Evolutionary conservation across 1,139 yeast species (phyloP).

Genomic region (Yamadazyma conglobata): DNA sequence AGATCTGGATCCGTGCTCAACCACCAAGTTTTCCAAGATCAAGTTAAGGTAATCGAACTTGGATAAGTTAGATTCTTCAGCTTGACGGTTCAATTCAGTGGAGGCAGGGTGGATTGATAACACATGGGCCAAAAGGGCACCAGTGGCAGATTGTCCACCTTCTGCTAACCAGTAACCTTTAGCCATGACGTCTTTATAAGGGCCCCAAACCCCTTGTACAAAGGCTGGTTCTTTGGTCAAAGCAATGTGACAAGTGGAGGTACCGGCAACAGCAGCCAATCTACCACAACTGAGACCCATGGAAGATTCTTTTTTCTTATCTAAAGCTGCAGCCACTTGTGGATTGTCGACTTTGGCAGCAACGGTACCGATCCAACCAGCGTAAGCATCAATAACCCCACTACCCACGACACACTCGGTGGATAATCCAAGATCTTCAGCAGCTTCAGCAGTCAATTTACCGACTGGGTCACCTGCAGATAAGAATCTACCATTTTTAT

Average conservation of each 20-base stretch:
- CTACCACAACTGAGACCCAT: slow-evolving; percentile 72
- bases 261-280: slow-evolving; percentile 96
- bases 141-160: slow-evolving; percentile 97
- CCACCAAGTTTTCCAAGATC: slow-evolving; percentile 64
- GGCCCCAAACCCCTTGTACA: slow-evolving; percentile 98
- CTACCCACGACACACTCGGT: slow-evolving; percentile 83
- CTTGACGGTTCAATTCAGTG: slow-evolving; percentile 58
- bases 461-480: slow-evolving; percentile 92
- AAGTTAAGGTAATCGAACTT: slow-evolving; percentile 81
- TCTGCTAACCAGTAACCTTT: slow-evolving; percentile 95
- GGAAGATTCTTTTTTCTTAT: slow-evolving; percentile 28
- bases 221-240: slow-evolving; percentile 82
- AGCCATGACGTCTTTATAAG: slow-evolving; percentile 88
- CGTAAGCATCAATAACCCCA: slow-evolving; percentile 96
- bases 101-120: slow-evolving; percentile 87
- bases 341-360: slow-evolving; percentile 75
- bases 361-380: slow-evolving; percentile 98
- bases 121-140: slow-evolving; percentile 90
- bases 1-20: slow-evolving; percentile 55
- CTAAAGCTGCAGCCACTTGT: slow-evolving; percentile 36
- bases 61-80: slow-evolving; percentile 65
- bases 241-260: slow-evolving; percentile 94
- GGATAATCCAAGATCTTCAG: slow-evolving; percentile 81
- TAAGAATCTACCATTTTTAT: slow-evolving; percentile 65
- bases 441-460: slow-evolving; percentile 58